A percentile compares a stretch with the other conserved stretches of the same genome.
These are phyloP conservation scores for Diplocarpon rosae DNA, from an alignment of 2,329 filamentous ascomycete species.

Conservation along the genomic window DNA sequence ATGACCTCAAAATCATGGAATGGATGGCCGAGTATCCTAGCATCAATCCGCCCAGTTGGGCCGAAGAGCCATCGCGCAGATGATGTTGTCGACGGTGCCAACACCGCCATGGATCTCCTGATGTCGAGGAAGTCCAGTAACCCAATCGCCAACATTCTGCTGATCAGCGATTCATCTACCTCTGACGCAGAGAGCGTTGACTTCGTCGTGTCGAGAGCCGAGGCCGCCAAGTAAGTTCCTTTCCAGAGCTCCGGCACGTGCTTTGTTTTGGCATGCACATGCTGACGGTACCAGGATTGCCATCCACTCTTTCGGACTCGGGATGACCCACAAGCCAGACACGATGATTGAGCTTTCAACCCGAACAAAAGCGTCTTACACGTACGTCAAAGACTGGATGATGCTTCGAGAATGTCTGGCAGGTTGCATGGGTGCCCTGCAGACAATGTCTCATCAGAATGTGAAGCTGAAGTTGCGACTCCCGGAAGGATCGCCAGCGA, in stretches of 20 bases:
- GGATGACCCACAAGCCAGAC: slow-evolving; percentile 94
- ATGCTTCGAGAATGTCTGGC: slow-evolving; percentile 96
- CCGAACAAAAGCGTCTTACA: slow-evolving; percentile 91
- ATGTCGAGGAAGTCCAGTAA: slow-evolving; percentile 98
- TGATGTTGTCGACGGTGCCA: slow-evolving; percentile 83
- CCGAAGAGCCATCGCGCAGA: slow-evolving; percentile 95
- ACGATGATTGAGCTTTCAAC: slow-evolving; percentile 97
- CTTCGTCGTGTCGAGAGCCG: slow-evolving; percentile 91
- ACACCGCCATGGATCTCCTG: slow-evolving; percentile 94
- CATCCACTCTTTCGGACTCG: slow-evolving; percentile 92
- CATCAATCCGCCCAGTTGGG: slow-evolving; percentile 82
- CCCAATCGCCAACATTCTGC: slow-evolving; percentile 84
- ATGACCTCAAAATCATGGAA: slow-evolving; percentile 95
- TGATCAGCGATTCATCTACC: slow-evolving; percentile 95
- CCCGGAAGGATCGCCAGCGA: slow-evolving; percentile 91
- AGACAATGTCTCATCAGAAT: slow-evolving; percentile 95
- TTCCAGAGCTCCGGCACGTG: background rate
- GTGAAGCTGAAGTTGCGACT: slow-evolving; percentile 90
- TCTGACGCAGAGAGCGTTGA: slow-evolving; percentile 92
- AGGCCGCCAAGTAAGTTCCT: slow-evolving; percentile 77
- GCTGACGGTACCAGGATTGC: slow-evolving; percentile 50
- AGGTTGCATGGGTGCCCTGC: slow-evolving; percentile 81
- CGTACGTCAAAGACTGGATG: slow-evolving; percentile 99
- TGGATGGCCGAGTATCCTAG: slow-evolving; percentile 79
- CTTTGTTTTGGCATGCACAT: slow-evolving; percentile 11